Evolutionary conservation across 2,329 filamentous ascomycete species (phyloP), one percentile per base, ranked within the genome.

Genomic region (Neonectria sp.): DNA sequence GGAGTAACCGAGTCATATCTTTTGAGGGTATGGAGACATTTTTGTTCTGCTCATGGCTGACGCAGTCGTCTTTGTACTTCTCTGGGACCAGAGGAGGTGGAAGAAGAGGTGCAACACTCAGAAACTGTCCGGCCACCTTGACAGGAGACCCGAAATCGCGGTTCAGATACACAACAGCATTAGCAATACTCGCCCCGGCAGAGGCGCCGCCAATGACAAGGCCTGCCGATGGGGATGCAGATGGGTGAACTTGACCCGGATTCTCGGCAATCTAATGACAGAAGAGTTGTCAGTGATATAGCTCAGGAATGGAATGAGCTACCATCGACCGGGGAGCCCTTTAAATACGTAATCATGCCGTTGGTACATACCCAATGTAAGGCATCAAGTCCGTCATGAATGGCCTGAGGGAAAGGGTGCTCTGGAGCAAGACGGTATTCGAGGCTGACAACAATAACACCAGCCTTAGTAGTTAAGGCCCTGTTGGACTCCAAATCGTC

Each of bases 341-440:
- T n/a, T 45, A 8, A n/a, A 45, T 45, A n/a, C 17, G 15, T 8
- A 4, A 45, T 45, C 40, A 45, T 45, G 17, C 5, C n/a, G 40
- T 45, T 40, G 53, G 17, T 31, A 51, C 56, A 15, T 53, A 53
- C 58, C 46, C 48, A 53, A 24, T 60, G 27, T 17, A 60, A 49
- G 24, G 58, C 33, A 45, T 60, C 58, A 13, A 29, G 27, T 24
- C 46, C 31, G 25, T 53, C 58, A 17, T 60, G 46, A 33, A 53
- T 53, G 25, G 58, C 46, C 27, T 52, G 35, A 29, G 58, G 58
- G 27, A 52, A 60, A 13, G 48, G 58, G 37, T 52, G 48, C 58
- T 60, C 58, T 9, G 58, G 58, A 13, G 58, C 58, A 40, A 60
- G 46, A 24, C 58, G 58, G 21, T 60, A 60, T 21, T 60, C 58